Evolutionary conservation across 257 asterid genomes (phyloP), one percentile per base, ranked within the genome.

Genomic region (Solanum sejunctum): DNA sequence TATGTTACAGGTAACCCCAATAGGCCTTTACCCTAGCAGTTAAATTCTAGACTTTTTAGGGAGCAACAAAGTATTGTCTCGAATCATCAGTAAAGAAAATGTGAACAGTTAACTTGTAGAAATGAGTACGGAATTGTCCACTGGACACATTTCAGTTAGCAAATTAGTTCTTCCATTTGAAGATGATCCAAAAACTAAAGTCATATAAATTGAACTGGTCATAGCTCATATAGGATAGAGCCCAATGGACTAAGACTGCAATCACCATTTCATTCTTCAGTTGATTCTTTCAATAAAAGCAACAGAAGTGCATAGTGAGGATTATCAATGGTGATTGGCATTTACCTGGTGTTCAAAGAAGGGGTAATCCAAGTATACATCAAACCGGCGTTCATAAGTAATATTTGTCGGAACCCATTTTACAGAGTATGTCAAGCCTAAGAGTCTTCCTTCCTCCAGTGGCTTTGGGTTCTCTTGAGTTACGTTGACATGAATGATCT

Each of bases 331-430:
- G 57, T 55, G 54, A 79, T 52, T 21, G 26, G 45, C 60, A 32
- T 39, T 85, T 79, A 94, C 98, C 98, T 93, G 95, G 69, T 93
- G 97, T 92, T 93, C 98, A 57, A 93, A 94, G 72, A 94, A 94
- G 43, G 95, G 94, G 87, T 94, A 93, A 89, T 93, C 98, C 91
- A 94, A 88, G 89, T 94, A 94, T 81, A 94, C 92, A 85, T 94
- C 97, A 85, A 94, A 94, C 78, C 98, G 97, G 39, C 91, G 92
- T 63, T 92, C 93, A 88, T 87, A 94, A 3, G 91, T 89, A 78
- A 85, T 86, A 73, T 90, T 91, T 77, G 97, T 92, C 21, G 93
- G 94, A 55, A 87, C 84, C 97, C 97, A 94, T 87, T 88, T 90
- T 77, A 94, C 98, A 28, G 98, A 93, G 90, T 93, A 94, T 18